Percentiles rank a stretch among this genome's conserved stretches.
These are phyloP conservation scores for Petunia axillaris DNA, from an alignment of 257 asterid species.

Conservation along the genomic window DNA sequence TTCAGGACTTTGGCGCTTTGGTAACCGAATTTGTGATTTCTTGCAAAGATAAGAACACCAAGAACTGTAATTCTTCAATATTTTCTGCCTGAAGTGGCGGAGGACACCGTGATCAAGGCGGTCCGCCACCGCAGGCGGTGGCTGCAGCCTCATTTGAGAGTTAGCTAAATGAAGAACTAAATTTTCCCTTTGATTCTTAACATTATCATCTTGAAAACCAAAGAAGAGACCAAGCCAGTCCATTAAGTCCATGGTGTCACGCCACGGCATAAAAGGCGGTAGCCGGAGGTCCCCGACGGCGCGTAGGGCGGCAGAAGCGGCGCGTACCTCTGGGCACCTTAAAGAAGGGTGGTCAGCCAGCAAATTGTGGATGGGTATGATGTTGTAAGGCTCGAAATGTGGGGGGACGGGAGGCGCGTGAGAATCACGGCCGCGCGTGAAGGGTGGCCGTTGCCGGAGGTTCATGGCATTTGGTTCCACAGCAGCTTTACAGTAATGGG, in stretches of 20 bases:
- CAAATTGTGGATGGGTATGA: conserved; percentile 76
- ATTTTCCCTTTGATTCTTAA: conserved; percentile 88
- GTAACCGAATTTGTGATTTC: conserved; percentile 72
- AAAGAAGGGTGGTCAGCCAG: conserved; percentile 82
- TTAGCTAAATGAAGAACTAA: conserved; percentile 88
- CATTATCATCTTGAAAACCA: conserved; percentile 90
- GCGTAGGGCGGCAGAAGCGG: conserved; percentile 76
- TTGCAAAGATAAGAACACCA: conserved; percentile 89
- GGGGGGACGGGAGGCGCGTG: conserved; percentile 52
- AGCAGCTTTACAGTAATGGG: conserved; percentile 30
- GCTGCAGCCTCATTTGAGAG: conserved; percentile 85
- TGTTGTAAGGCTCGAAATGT: conserved; percentile 60
- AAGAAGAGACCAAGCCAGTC: conserved; percentile 96
- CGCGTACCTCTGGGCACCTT: conserved; percentile 81
- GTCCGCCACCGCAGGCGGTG: conserved; percentile 59
- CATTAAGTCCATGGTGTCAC: conserved; percentile 66
- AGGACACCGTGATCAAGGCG: conserved; percentile 74
- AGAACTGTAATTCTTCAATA: conserved; percentile 66
- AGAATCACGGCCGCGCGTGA: conserved; percentile 59
- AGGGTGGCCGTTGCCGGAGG: conserved; percentile 57
- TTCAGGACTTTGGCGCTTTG: conserved; percentile 62
- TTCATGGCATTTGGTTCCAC: conserved; percentile 48
- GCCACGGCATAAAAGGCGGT: conserved; percentile 73
- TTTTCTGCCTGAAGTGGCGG: conserved; percentile 68
- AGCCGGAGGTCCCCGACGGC: conserved; percentile 64